These are phyloP conservation scores for Globisporangium abappressorium DNA, from an alignment of 352 stramenopile genomes.

Conservation along the genomic window DNA sequence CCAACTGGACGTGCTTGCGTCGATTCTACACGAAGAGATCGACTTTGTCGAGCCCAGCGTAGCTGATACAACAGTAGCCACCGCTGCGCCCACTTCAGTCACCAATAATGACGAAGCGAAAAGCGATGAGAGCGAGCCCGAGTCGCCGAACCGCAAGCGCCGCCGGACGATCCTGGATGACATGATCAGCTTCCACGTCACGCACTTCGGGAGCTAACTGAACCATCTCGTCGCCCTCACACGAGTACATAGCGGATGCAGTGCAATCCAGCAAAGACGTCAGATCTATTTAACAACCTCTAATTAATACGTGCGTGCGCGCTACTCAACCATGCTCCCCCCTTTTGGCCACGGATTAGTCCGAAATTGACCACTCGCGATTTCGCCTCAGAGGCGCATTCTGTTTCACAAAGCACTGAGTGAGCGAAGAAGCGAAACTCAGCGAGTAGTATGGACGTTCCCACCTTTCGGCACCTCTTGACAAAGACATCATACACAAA, in stretches of 20 bases:
- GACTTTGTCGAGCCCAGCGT: background rate
- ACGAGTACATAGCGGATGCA: background rate
- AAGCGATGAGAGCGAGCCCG: background rate
- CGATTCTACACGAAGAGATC: conserved; percentile 16
- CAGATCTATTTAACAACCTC: conserved; percentile 1
- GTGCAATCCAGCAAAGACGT: background rate
- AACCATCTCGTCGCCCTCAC: background rate
- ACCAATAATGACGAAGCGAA: background rate
- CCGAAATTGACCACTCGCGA: background rate
- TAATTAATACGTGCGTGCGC: background rate
- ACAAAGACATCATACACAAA: background rate
- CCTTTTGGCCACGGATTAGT: background rate
- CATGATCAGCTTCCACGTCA: conserved; percentile 45
- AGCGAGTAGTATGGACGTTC: background rate
- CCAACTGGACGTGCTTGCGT: conserved; percentile 10
- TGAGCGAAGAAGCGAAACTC: no score
- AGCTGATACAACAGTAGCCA: background rate
- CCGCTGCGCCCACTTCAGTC: background rate
- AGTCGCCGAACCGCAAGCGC: background rate
- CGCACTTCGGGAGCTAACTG: conserved; percentile 14
- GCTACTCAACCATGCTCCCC: background rate
- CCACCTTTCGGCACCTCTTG: background rate
- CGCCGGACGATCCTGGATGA: conserved; percentile 29
- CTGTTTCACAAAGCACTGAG: background rate
- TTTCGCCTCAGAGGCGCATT: background rate